Percentiles rank a stretch among this genome's conserved stretches.
These are phyloP conservation scores for Tarenaya hassleriana DNA, from an alignment of 345 rosid species.

Conservation along the genomic window DNA sequence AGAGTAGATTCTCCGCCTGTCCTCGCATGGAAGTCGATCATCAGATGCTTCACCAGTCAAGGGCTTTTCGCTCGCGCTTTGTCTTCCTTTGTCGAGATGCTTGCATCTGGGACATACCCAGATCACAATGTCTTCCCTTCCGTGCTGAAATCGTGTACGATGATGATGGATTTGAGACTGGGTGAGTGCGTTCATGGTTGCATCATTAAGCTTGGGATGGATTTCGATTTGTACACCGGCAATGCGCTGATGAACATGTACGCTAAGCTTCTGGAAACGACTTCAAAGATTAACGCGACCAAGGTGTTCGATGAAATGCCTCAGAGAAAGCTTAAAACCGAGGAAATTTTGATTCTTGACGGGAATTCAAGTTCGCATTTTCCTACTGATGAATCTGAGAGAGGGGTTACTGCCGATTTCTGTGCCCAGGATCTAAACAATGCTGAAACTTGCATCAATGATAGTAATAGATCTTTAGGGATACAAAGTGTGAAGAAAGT, in stretches of 20 bases:
- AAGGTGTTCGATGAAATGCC: constrained; percentile 43
- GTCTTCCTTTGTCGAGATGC: constrained; percentile 47
- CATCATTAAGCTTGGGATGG: constrained; percentile 54
- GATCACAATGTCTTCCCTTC: constrained; percentile 68
- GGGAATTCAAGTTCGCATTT: not conserved
- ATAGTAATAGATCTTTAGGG: constrained; percentile 2
- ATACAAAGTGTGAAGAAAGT: constrained; percentile 47
- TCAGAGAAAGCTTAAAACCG: constrained; percentile 9
- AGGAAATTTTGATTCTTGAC: not conserved
- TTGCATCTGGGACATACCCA: constrained; percentile 48
- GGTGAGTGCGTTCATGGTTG: constrained; percentile 79
- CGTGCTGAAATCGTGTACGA: constrained; percentile 57
- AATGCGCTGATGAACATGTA: constrained; percentile 93
- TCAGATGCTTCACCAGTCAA: constrained; percentile 49
- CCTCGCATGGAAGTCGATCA: constrained; percentile 71
- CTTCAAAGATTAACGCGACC: constrained; percentile 11
- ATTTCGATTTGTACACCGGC: constrained; percentile 54
- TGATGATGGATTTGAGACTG: constrained; percentile 44
- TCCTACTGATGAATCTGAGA: not conserved
- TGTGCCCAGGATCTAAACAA: not conserved
- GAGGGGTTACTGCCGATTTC: not conserved
- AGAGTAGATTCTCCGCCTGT: constrained; percentile 45
- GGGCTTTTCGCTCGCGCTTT: constrained; percentile 42
- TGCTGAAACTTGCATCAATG: not conserved
- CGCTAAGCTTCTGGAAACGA: constrained; percentile 39